These are phyloP conservation scores for Cyberlindnera bimundalis DNA, from an alignment of 805 yeast species.

Conservation along the genomic window DNA sequence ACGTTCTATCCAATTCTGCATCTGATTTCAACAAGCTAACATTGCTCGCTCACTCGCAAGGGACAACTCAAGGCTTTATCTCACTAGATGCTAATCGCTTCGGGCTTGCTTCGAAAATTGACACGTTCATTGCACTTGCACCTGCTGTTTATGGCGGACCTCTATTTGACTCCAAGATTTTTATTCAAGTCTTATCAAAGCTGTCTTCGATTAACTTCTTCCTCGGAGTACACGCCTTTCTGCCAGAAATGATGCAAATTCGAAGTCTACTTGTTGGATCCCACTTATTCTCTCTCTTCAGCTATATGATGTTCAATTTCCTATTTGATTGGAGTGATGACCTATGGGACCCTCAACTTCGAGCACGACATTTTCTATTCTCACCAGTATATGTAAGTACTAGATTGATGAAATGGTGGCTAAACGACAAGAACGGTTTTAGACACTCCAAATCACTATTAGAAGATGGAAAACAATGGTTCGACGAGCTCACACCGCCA, in stretches of 20 bases:
- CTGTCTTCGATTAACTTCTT: constrained; percentile 46
- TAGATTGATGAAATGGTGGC: constrained; percentile 91
- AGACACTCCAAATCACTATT: constrained; percentile 40
- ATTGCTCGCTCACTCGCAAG: constrained; percentile 86
- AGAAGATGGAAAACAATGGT: constrained; percentile 55
- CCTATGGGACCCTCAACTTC: constrained; percentile 65
- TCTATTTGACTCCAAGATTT: constrained; percentile 56
- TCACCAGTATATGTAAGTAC: constrained; percentile 83
- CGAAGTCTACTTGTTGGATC: constrained; percentile 48
- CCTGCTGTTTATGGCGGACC: constrained; percentile 93
- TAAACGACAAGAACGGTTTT: constrained; percentile 47
- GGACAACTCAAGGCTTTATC: constrained; percentile 81
- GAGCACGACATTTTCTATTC: constrained; percentile 76
- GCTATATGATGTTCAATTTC: constrained; percentile 82
- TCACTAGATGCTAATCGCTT: constrained; percentile 53
- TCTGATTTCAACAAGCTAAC: constrained; percentile 43
- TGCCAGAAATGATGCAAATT: constrained; percentile 67
- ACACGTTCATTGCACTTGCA: constrained; percentile 71
- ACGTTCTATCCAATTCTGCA: constrained; percentile 43
- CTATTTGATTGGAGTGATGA: constrained; percentile 84
- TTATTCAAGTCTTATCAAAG: constrained; percentile 59
- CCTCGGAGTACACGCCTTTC: constrained; percentile 76
- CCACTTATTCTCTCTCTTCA: constrained; percentile 55
- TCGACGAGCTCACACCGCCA: constrained; percentile 46
- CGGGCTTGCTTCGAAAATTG: constrained; percentile 50